Conservation (phyloP, 306 rosid species). For the Cucurbita maxima region DNA sequence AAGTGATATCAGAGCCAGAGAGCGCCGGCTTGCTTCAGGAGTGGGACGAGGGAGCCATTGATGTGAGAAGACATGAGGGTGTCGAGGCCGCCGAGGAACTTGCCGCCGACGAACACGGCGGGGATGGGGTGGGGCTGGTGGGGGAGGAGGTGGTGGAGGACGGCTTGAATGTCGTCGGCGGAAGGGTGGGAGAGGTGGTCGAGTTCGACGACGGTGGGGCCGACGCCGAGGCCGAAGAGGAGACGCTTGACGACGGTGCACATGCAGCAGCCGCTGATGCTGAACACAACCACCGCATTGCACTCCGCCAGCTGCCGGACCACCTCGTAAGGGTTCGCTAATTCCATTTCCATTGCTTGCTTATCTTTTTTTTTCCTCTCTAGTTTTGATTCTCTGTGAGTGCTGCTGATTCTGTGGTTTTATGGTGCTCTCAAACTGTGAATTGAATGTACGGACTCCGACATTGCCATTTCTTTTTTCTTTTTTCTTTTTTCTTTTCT, state of each 20-base stretch:
- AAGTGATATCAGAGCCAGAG: slow-evolving; percentile 45
- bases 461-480: neutral
- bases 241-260: slow-evolving; percentile 71
- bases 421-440: neutral
- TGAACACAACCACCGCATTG: slow-evolving; percentile 69
- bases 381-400: neutral
- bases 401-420: neutral
- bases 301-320: slow-evolving; percentile 33
- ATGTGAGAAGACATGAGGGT: slow-evolving; percentile 67
- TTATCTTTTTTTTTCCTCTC: neutral
- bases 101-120: slow-evolving; percentile 60
- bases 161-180: slow-evolving; percentile 22
- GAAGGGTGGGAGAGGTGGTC: slow-evolving; percentile 36
- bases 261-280: slow-evolving; percentile 65
- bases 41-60: slow-evolving; percentile 60
- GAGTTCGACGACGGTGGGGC: slow-evolving; percentile 59
- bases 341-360: neutral
- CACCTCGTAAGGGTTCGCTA: slow-evolving; percentile 17
- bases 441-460: neutral
- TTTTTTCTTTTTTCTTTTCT: neutral
- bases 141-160: slow-evolving; percentile 24
- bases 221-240: slow-evolving; percentile 69
- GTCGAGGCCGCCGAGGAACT: slow-evolving; percentile 74
- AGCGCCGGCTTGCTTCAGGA: slow-evolving; percentile 70
- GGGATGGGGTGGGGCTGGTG: slow-evolving; percentile 29